phyloP scores from a whole-genome alignment of 192 early-diverging fungal species.

The Backusella morwellensis region DNA sequence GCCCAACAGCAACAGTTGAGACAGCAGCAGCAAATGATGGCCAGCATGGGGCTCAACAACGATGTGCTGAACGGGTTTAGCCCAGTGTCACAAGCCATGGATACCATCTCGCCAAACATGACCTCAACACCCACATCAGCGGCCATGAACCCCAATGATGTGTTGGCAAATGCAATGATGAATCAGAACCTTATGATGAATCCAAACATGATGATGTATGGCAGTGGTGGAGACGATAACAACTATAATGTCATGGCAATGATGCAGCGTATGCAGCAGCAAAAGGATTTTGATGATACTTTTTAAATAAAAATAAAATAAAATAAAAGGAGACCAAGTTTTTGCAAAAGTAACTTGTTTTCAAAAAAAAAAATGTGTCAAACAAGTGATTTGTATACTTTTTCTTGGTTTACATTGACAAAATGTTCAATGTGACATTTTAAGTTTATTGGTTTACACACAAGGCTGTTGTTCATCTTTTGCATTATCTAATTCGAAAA shows the following conservation, averaged over 20 bases:
- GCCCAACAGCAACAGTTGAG: conserved; percentile 28
- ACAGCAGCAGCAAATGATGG: conserved; percentile 19
- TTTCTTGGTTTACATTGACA: too few species aligned
- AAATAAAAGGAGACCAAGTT: background rate
- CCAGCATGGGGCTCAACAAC: background rate
- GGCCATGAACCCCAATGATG: conserved; percentile 12
- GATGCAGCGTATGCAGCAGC: conserved; percentile 30
- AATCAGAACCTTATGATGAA: conserved; percentile 31
- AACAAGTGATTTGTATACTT: too few species aligned
- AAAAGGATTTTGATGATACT: conserved; percentile 11
- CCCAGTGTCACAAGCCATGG: background rate
- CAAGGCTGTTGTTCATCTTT: too few species aligned
- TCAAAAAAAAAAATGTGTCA: too few species aligned
- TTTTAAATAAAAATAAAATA: background rate
- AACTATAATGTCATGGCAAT: conserved; percentile 31
- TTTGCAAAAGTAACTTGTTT: too few species aligned
- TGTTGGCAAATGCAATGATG: conserved; percentile 29
- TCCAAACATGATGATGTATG: conserved; percentile 17
- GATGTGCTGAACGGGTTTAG: conserved; percentile 6
- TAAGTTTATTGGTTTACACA: too few species aligned
- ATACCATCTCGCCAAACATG: conserved; percentile 15
- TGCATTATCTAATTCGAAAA: too few species aligned
- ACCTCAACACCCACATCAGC: conserved; percentile 2
- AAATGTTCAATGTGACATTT: too few species aligned
- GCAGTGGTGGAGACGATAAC: conserved; percentile 6